Evolutionary conservation across 164 flowering plant species (phyloP).

Genomic region (Piper longum): DNA sequence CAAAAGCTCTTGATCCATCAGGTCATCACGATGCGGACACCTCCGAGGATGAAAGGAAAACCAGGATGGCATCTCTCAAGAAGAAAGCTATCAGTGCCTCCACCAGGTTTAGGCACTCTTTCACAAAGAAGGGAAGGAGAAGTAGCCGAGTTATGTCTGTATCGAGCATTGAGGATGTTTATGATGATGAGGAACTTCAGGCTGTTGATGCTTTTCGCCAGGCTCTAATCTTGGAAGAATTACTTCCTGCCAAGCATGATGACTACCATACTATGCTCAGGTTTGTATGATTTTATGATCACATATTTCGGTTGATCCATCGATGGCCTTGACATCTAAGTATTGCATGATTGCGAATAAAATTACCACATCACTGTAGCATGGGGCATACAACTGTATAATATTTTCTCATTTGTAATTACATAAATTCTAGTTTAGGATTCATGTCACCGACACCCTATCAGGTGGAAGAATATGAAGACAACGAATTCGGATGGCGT

Average conservation of each 20-base stretch:
- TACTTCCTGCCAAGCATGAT: conserved; percentile 60
- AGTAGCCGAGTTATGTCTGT: conserved; percentile 58
- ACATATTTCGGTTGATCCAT: background rate
- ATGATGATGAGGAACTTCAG: conserved; percentile 68
- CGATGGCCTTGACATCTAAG: background rate
- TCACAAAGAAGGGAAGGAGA: conserved; percentile 62
- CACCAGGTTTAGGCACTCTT: conserved; percentile 65
- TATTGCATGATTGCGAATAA: background rate
- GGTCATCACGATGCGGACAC: conserved; percentile 56
- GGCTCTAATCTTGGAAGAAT: conserved; percentile 55
- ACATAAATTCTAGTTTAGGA: too few relatives aligned
- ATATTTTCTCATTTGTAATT: too few relatives aligned
- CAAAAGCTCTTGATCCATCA: conserved; percentile 44
- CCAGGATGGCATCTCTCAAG: conserved; percentile 61
- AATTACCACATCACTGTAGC: background rate
- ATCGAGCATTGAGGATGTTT: conserved; percentile 55
- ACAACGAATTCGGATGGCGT: too few relatives aligned
- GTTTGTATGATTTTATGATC: conserved; percentile 13
- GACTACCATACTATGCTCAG: conserved; percentile 92
- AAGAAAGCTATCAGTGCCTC: conserved; percentile 85
- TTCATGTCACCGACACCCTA: too few relatives aligned
- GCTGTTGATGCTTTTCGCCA: conserved; percentile 87
- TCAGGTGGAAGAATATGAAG: too few relatives aligned
- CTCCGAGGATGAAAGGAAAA: conserved; percentile 87
- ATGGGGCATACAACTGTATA: background rate